Evolutionary conservation across 306 rosid genomes (phyloP), one percentile per base, ranked within the genome.

Genomic region (Trifolium pratense): DNA sequence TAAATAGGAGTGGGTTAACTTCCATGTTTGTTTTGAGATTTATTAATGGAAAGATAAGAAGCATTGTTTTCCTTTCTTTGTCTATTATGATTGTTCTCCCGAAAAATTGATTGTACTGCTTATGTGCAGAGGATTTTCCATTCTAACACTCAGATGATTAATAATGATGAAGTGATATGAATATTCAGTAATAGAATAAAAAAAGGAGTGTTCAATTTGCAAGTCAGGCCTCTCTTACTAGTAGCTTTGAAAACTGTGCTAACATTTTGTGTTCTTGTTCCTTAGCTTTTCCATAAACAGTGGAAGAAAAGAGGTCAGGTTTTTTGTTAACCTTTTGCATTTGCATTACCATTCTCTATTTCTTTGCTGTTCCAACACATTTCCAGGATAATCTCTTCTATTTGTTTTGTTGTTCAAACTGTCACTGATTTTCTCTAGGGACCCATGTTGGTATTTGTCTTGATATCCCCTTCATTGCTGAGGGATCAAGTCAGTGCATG

Each of bases 211-310:
- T 74, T 70, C 55, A 65, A 74, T 49, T 74, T 66, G 77, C 79
- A 66, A 49, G n/a, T 21, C 58, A 49, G 66, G 18, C 37, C 16
- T 56, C 36, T 25, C 37, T 57, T 81, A 39, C 83, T 75, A 81
- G 81, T 71, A 40, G 74, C 84, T 81, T 91, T 13, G 95, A 87
- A 75, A 84, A 79, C 79, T 71, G 89, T 18, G 96, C 90, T 84
- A 84, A 25, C 64, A 43, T 75, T 45, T 60, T 48, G 25, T 34
- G 60, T 60, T 59, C 82, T 71, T 65, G 77, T 82, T 77, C 89
- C 89, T 86, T 75, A 51, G 83, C 86, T 76, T 80, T 84, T 77
- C 90, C 84, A 75, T 79, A 68, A 81, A 81, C 86, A 61, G 73
- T 34, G 64, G 34, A 74, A 55, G 37, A 71, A 64, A 75, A 43